Conservation (phyloP, 805 yeast species). For the Wickerhamomyces canadensis region DNA sequence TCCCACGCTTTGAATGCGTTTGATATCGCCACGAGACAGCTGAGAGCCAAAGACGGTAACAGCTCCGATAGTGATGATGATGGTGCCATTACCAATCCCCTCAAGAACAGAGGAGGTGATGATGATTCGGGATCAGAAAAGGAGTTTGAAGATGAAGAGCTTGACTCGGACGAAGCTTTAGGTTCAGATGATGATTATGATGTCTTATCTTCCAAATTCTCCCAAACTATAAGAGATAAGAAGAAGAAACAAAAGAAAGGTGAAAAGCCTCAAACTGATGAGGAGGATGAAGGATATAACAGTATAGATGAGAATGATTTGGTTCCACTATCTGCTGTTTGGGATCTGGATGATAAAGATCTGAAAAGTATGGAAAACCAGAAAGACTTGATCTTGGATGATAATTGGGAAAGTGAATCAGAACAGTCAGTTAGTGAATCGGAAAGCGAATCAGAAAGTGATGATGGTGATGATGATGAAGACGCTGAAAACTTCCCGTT, state of each 20-base stretch:
- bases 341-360: constrained; percentile 74
- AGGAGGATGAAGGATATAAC: constrained; percentile 58
- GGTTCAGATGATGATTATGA: constrained; percentile 77
- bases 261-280: constrained; percentile 36
- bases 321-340: constrained; percentile 75
- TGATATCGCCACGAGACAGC: constrained; percentile 41
- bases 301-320: constrained; percentile 75
- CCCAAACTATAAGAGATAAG: constrained; percentile 62
- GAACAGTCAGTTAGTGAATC: constrained; percentile 15
- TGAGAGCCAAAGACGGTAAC: constrained; percentile 25
- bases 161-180: constrained; percentile 83
- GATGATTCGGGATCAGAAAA: constrained; percentile 26
- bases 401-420: constrained; percentile 21
- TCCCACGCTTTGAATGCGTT: constrained; percentile 45
- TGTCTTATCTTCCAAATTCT: constrained; percentile 56
- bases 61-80: constrained; percentile 28
- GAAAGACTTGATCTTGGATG: constrained; percentile 15
- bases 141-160: constrained; percentile 54
- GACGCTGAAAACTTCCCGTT: constrained; percentile 25
- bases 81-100: constrained; percentile 34
- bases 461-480: constrained; percentile 35
- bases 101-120: constrained; percentile 24
- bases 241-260: constrained; percentile 31
- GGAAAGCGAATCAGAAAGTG: constrained; percentile 21
- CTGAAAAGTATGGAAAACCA: constrained; percentile 24